These are phyloP conservation scores for Russula sp. DNA, from an alignment of 768 basidiomycete genomes.

Conservation along the genomic window DNA sequence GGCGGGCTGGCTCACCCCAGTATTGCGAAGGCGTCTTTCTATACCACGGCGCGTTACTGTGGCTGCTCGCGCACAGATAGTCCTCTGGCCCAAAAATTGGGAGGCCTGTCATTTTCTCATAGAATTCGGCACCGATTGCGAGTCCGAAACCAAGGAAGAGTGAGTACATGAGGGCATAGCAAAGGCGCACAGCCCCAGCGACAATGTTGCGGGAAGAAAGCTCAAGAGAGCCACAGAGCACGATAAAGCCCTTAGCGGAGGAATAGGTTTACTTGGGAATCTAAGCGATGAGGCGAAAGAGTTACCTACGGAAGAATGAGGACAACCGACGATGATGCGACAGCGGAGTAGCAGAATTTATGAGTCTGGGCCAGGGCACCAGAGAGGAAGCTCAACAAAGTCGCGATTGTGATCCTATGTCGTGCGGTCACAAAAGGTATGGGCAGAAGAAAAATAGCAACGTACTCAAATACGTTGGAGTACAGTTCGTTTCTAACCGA, in stretches of 20 bases:
- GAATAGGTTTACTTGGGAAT: background rate
- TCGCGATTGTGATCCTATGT: conserved; percentile 70
- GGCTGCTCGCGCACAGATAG: conserved; percentile 56
- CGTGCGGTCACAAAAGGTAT: conserved; percentile 9
- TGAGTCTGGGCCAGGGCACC: conserved; percentile 67
- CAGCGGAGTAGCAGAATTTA: conserved; percentile 77
- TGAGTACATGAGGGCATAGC: conserved; percentile 78
- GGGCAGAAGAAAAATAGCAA: conserved; percentile 9
- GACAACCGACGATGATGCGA: conserved; percentile 73
- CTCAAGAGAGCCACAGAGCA: conserved; percentile 72
- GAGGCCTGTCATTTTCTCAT: conserved; percentile 50
- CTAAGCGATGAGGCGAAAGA: background rate
- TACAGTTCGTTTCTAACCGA: conserved; percentile 76
- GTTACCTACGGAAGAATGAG: conserved; percentile 64
- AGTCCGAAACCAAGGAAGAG: conserved; percentile 78
- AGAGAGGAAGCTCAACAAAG: conserved; percentile 73
- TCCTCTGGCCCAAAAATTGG: conserved; percentile 52
- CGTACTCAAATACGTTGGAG: conserved; percentile 73
- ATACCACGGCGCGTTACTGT: conserved; percentile 69
- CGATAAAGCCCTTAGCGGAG: conserved; percentile 53
- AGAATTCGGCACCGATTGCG: conserved; percentile 72
- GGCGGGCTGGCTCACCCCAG: conserved; percentile 56
- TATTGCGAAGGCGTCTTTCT: conserved; percentile 62
- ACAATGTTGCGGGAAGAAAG: conserved; percentile 78
- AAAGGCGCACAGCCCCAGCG: conserved; percentile 78